A percentile compares a stretch with the other conserved stretches of the same genome.
These are phyloP conservation scores for Cutaneotrichosporon spelunceum DNA, from an alignment of 1,284 basidiomycete genomes.

Conservation along the genomic window DNA sequence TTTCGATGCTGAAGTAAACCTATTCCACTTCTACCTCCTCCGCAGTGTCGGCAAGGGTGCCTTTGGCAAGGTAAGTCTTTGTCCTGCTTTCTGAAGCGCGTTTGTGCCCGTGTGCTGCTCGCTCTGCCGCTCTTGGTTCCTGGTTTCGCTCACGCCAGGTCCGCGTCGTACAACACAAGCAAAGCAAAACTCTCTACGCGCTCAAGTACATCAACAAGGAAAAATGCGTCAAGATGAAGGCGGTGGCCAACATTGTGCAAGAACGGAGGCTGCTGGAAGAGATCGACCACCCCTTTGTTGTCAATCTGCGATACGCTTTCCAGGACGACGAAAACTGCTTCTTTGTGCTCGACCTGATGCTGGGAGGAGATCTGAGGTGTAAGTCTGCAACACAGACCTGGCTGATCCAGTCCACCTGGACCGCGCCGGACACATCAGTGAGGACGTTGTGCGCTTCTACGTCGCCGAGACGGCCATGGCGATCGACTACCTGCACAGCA, in stretches of 20 bases:
- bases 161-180: constrained; percentile 97
- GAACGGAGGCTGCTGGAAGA: constrained; percentile 88
- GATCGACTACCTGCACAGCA: constrained; percentile 81
- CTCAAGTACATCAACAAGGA: constrained; percentile 99
- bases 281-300: constrained; percentile 92
- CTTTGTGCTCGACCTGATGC: constrained; percentile 94
- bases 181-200: constrained; percentile 89
- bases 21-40: constrained; percentile 93
- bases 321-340: constrained; percentile 98
- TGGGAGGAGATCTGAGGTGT: constrained; percentile 92
- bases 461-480: constrained; percentile 81
- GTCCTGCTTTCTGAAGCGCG: neutral
- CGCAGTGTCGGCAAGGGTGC: constrained; percentile 96
- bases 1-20: constrained; percentile 94
- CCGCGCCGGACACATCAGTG: constrained; percentile 69
- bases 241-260: constrained; percentile 94
- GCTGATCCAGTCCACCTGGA: constrained; percentile 74
- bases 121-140: neutral
- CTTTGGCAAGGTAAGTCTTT: constrained; percentile 77
- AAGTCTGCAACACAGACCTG: constrained; percentile 44
- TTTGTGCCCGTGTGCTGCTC: neutral
- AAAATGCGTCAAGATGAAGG: constrained; percentile 97
- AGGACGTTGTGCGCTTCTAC: constrained; percentile 83
- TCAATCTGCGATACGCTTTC: constrained; percentile 93
- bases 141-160: constrained; percentile 59